Percentiles rank a stretch among this genome's conserved stretches.
Evolutionary conservation across 2,329 filamentous ascomycete genomes (phyloP).

Genomic region (Alternaria solani): DNA sequence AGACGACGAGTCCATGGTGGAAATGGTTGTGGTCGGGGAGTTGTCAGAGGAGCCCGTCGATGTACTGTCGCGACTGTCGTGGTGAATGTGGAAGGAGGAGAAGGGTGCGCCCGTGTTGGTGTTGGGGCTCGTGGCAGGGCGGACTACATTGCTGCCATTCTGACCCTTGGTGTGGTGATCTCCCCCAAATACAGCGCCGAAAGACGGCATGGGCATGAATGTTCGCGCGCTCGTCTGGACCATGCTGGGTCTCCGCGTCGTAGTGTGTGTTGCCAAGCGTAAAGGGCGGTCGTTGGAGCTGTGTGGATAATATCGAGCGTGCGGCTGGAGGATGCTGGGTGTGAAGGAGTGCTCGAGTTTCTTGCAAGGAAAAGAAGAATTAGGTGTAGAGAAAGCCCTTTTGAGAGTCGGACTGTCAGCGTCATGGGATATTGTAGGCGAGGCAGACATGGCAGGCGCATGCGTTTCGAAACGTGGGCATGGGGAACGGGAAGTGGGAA

Average conservation of each 20-base stretch:
- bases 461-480: conserved; percentile 16
- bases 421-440: conserved; percentile 31
- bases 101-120: conserved; percentile 45
- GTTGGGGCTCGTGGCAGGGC: conserved; percentile 47
- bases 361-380: conserved; percentile 45
- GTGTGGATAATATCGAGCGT: conserved; percentile 26
- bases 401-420: conserved; percentile 49
- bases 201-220: conserved; percentile 69
- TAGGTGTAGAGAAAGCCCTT: conserved; percentile 48
- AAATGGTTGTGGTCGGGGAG: conserved; percentile 92
- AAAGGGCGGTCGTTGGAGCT: conserved; percentile 27
- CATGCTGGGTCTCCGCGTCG: conserved; percentile 44
- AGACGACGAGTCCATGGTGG: conserved; percentile 89
- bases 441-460: conserved; percentile 35
- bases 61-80: conserved; percentile 79
- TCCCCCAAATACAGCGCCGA: conserved; percentile 78
- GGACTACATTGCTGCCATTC: conserved; percentile 42
- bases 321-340: conserved; percentile 14
- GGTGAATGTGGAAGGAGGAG: conserved; percentile 62
- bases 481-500: conserved; percentile 12
- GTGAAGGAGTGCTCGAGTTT: conserved; percentile 32
- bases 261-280: conserved; percentile 25
- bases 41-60: conserved; percentile 90
- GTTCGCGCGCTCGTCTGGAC: conserved; percentile 48
- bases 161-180: conserved; percentile 62